A percentile compares a stretch with the other conserved stretches of the same genome.
Evolutionary conservation across 2,329 filamentous ascomycete genomes (phyloP).

Genomic region (Tolypocladium amazonense): DNA sequence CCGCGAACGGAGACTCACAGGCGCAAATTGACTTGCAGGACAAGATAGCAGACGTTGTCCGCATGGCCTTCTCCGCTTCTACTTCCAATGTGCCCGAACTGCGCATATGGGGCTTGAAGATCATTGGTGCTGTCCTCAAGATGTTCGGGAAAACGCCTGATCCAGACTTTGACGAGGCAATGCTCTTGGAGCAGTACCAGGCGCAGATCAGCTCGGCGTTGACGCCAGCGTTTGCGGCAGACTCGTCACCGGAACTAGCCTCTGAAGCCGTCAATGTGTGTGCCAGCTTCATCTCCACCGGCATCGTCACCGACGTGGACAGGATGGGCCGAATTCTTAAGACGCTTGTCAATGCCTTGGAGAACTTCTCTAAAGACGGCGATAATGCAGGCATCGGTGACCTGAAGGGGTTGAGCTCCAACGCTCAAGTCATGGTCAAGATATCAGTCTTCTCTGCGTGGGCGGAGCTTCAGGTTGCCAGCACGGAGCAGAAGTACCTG

Average conservation of each 20-base stretch:
- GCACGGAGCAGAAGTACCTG: conserved; percentile 81
- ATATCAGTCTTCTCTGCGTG: conserved; percentile 95
- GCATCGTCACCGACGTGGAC: conserved; percentile 94
- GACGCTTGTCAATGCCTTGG: conserved; percentile 77
- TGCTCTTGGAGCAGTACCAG: conserved; percentile 94
- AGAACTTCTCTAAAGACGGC: conserved; percentile 77
- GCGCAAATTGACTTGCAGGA: conserved; percentile 72
- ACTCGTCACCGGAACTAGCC: conserved; percentile 91
- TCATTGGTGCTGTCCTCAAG: conserved; percentile 86
- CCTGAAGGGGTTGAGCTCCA: conserved; percentile 82
- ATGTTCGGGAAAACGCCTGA: conserved; percentile 94
- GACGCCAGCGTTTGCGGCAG: conserved; percentile 88
- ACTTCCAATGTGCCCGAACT: conserved; percentile 87
- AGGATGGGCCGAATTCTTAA: conserved; percentile 98
- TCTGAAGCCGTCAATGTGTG: conserved; percentile 96
- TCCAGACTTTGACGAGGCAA: conserved; percentile 95
- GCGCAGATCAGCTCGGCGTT: conserved; percentile 95
- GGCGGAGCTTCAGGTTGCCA: conserved; percentile 94
- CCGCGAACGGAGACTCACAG: conserved; percentile 65
- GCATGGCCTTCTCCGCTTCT: conserved; percentile 94
- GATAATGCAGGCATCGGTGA: conserved; percentile 87
- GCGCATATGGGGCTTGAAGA: conserved; percentile 81
- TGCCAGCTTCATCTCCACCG: conserved; percentile 93
- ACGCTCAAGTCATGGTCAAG: conserved; percentile 97
- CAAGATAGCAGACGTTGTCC: conserved; percentile 82